Evolutionary conservation across 306 rosid species (phyloP), one percentile per base, ranked within the genome.

Genomic region (Oemleria cerasiformis): DNA sequence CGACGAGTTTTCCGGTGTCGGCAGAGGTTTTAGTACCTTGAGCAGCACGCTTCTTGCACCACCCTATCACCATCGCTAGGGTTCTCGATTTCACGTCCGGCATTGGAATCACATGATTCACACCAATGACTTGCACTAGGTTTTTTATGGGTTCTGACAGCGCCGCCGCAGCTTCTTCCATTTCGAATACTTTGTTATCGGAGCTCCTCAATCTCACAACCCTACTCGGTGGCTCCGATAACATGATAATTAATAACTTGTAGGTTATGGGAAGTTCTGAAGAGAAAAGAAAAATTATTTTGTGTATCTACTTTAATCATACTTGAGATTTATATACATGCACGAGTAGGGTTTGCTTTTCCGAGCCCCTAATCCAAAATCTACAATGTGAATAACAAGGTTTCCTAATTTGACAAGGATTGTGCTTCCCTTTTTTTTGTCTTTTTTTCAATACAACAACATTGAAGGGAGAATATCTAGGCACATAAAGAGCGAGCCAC

Each of bases 11-110:
- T 57, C 14, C 16, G 9, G 19, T 30, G 63, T 15, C 9, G 10
- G 57, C 7, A 2, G 57, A 17, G 57, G 23, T 58, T 58, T 14
- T 58, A 12, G 42, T 15, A 8, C 21, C 42, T 6, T 15, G 42
- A 59, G 43, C 11, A 59, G 17, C 17, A 15, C 15, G 41, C 42
- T 23, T 58, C 17, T 69, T 59, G 41, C 73, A 68, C 73, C 73
- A 55, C 41, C 40, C 65, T 14, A 34, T 70, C 19, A 70, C 42
- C 53, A 55, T 55, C 25, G 41, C 55, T 56, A 69, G 55, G 65
- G 65, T 70, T 53, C 55, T 42, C 54, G 25, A 70, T 14, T 56
- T 61, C 43, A 70, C 74, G 9, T 25, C 42, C 2, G 19, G 42
- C 65, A 42, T 20, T 41, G 53, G 65, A 21, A 56, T 44, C 65